phyloP scores from a whole-genome alignment of 805 yeast genomes.

The Ogataea populi-albae region DNA sequence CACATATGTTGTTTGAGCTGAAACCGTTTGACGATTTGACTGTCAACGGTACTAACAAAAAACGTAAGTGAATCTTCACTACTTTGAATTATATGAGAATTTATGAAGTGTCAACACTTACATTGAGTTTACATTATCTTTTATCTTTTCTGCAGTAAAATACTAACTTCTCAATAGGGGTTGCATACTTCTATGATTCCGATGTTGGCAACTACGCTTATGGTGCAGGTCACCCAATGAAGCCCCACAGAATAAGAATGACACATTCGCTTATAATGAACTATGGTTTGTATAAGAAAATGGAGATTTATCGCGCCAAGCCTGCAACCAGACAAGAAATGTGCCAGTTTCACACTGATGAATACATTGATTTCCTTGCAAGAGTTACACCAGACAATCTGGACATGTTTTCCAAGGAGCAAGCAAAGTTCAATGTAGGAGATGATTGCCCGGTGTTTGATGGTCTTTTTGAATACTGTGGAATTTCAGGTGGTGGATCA shows the following conservation, averaged over 20 bases:
- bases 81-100: too few relatives aligned
- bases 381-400: constrained; percentile 91
- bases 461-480: constrained; percentile 71
- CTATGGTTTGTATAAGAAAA: constrained; percentile 91
- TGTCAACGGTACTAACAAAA: constrained; percentile 53
- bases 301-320: constrained; percentile 96
- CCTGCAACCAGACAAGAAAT: constrained; percentile 98
- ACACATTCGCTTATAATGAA: constrained; percentile 96
- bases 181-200: constrained; percentile 80
- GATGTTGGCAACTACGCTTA: constrained; percentile 98
- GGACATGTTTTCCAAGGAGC: constrained; percentile 83
- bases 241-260: constrained; percentile 98
- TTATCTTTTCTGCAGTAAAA: too few relatives aligned
- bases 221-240: constrained; percentile 99
- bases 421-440: constrained; percentile 90
- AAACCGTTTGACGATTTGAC: constrained; percentile 64
- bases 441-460: constrained; percentile 90
- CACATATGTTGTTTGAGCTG: constrained; percentile 48
- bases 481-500: constrained; percentile 84
- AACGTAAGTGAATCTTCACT: too few relatives aligned
- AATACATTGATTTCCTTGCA: constrained; percentile 87
- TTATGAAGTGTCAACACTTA: too few relatives aligned
- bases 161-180: constrained; percentile 36
- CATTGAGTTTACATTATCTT: too few relatives aligned
- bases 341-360: constrained; percentile 98